Percentiles rank a stretch among this genome's conserved stretches.
These are phyloP conservation scores for Barnettozyma hawaiiensis DNA, from an alignment of 1,139 yeast genomes.

Conservation along the genomic window DNA sequence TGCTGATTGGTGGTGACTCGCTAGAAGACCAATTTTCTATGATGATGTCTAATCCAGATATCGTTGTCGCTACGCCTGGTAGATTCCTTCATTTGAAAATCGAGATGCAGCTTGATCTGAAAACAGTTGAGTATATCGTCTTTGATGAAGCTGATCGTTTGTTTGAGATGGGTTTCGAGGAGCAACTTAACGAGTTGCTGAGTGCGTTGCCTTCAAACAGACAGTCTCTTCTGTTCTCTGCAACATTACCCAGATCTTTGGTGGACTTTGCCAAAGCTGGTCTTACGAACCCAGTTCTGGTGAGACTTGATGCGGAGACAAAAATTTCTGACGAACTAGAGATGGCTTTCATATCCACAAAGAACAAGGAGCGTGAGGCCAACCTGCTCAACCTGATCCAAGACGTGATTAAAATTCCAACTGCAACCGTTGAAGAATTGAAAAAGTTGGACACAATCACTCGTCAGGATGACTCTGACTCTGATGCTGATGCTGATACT, in stretches of 20 bases:
- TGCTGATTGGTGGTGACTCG: constrained; percentile 95
- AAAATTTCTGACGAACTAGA: constrained; percentile 87
- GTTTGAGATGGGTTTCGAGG: constrained; percentile 96
- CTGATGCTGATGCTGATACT: constrained; percentile 36
- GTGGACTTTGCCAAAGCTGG: constrained; percentile 99
- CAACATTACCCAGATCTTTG: constrained; percentile 86
- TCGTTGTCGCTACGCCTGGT: constrained; percentile 96
- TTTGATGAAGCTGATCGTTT: constrained; percentile 98
- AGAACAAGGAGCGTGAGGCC: constrained; percentile 86
- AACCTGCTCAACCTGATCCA: constrained; percentile 69
- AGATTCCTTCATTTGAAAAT: constrained; percentile 91
- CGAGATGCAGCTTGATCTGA: constrained; percentile 86
- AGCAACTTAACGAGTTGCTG: constrained; percentile 84
- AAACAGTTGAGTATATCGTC: constrained; percentile 80
- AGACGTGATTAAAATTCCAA: constrained; percentile 80
- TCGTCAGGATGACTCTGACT: constrained; percentile 46
- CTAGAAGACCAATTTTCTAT: constrained; percentile 91
- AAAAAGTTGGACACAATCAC: constrained; percentile 45
- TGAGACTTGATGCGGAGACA: constrained; percentile 86
- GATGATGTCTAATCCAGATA: constrained; percentile 93
- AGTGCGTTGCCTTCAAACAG: constrained; percentile 77
- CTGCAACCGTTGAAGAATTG: constrained; percentile 62
- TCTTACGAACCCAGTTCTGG: constrained; percentile 81
- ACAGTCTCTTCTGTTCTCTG: constrained; percentile 88
- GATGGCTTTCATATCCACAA: constrained; percentile 80